Base-by-base conservation (phyloP, 208 protist species). In the Phytomonas francai region DNA sequence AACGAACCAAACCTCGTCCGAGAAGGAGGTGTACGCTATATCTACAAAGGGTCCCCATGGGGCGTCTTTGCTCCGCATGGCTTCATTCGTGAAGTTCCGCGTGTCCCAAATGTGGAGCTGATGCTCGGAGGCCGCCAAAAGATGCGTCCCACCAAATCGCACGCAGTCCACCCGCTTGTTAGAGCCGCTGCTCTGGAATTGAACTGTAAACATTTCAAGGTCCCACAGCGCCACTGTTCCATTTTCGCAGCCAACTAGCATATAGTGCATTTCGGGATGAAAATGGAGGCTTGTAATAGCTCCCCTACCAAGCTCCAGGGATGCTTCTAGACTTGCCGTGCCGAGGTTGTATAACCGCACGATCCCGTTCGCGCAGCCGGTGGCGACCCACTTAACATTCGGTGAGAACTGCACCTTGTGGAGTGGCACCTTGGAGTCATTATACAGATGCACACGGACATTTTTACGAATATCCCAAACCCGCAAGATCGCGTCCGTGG, bases 391-490 rank as follows among this genome's bases (percentile, higher is more conserved):
- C 60, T 78, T 67, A 19, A 82, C 86, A 62, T 83, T 87, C 31
- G 89, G 89, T 22, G 84, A 85, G 73, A 95, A 92, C 56, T 79
- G 71, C 36, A 85, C 81, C 28, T 80, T 77, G 64, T 81, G 86
- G 7, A 92, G 77, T n/a, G 86, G 77, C 12, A 76, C 78, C 3
- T 57, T 63, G 27, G 81, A 76, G 45, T 83, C 73, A 67, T 90
- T 91, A 74, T 92, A 91, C 12, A 80, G 87, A 66, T 91, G 89
- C 64, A 85, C 67, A 31, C 83, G 76, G 0, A 75, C 76, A 32
- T 79, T 85, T 67, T 89, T 95, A n/a, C 89, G 82, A n/a, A 77
- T 71, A 65, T 95, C 89, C 89, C 89, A 95, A 30, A 95, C 84
- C 59, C 86, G 89, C 62, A 95, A 70, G 68, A 78, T 70, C n/a